phyloP scores from a whole-genome alignment of 805 yeast genomes.

The Starmerella stellata region DNA sequence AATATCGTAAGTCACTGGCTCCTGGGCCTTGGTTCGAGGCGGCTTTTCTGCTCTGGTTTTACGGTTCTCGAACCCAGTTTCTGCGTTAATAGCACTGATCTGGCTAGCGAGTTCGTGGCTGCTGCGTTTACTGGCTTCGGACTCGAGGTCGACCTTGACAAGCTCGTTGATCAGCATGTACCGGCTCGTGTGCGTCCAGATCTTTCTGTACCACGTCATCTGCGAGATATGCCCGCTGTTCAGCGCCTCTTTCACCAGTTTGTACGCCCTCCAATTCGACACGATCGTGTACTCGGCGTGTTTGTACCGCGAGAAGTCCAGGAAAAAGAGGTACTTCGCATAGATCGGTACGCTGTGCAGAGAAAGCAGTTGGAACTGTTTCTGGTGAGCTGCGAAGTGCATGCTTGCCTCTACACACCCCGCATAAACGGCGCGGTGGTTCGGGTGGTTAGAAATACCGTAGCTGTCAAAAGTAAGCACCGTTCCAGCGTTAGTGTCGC shows the following conservation, averaged over 20 bases:
- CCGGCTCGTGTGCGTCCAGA: conserved; percentile 64
- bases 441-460: conserved; percentile 80
- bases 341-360: conserved; percentile 22
- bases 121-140: neutral
- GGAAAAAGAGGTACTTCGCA: conserved; percentile 23
- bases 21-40: no score
- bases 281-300: conserved; percentile 11
- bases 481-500: conserved; percentile 21
- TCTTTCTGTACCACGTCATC: conserved; percentile 87
- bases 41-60: neutral
- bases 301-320: conserved; percentile 19
- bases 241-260: conserved; percentile 48
- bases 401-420: conserved; percentile 15
- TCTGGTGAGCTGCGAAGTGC: conserved; percentile 3
- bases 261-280: conserved; percentile 15
- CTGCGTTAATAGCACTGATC: neutral
- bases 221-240: conserved; percentile 66
- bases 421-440: conserved; percentile 34
- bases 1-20: no score
- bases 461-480: conserved; percentile 60
- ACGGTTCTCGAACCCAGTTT: neutral
- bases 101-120: neutral
- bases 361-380: conserved; percentile 16
- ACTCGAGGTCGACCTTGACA: conserved; percentile 8
- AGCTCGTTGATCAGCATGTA: conserved; percentile 59